Evolutionary conservation across 169 alveolate genomes (phyloP).

Genomic region (Cryptosporidium ryanae): DNA sequence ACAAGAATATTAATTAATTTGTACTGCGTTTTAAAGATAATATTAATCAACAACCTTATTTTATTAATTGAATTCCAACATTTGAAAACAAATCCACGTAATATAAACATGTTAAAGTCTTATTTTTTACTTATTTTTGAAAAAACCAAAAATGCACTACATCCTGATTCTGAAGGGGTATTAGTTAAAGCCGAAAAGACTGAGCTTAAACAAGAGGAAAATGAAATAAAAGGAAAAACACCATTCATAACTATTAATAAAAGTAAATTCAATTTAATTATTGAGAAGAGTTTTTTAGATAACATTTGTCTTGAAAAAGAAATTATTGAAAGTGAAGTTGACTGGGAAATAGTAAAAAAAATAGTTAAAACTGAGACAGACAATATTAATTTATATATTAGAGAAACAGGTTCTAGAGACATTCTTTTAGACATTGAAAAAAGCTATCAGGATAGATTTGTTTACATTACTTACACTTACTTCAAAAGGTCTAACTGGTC

Average conservation of each 20-base stretch:
- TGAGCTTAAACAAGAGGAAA: too few species aligned
- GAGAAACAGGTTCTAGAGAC: neutral
- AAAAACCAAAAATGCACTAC: neutral
- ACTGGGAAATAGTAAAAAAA: neutral
- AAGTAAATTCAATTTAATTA: slow-evolving; percentile 10
- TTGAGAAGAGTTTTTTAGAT: slow-evolving; percentile 45
- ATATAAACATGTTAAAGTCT: neutral
- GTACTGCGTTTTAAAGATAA: neutral
- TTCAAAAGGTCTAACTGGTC: neutral
- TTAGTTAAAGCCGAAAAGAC: too few species aligned
- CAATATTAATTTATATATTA: neutral
- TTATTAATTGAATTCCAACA: neutral
- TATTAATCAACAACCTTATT: neutral
- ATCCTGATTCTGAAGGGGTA: too few species aligned
- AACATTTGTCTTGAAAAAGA: neutral
- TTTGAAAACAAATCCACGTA: neutral
- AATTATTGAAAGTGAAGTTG: neutral
- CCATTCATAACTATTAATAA: neutral
- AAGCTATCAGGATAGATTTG: slow-evolving; percentile 1
- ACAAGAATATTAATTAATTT: neutral
- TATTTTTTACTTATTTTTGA: neutral
- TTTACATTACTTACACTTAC: neutral
- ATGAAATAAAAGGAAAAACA: too few species aligned
- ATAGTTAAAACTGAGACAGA: neutral
- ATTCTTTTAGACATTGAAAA: neutral